Base-by-base conservation (phyloP, 805 yeast genomes). In the Monosporozyma solicola region DNA sequence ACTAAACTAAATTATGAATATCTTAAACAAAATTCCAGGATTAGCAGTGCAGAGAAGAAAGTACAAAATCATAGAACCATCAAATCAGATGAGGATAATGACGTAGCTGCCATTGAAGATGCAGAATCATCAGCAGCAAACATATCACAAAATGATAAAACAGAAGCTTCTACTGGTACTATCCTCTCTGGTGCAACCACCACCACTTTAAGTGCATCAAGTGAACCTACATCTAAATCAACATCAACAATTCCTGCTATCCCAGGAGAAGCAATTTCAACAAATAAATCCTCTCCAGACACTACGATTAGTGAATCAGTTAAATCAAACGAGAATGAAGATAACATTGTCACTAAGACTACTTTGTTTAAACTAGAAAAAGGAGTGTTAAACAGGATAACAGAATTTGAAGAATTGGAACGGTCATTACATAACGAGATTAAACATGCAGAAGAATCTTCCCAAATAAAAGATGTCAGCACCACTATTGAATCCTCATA, bases 401-500 rank as follows among this genome's bases (percentile, higher is more conserved):
- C 11, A 15, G 33, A 31, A 16, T 47, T 32, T 11, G 32, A 35
- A 13, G 10, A 11, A 16, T 41, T 29, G 27, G 48, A 16, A 41
- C 24, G 6, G 2, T 16, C 15, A 8, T 8, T 41, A 9, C 48
- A 29, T 35, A 29, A 48, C 11, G 37, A 53, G 22, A 27, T 33
- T 13, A 27, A 22, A 29, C 37, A 15, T 33, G 27, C 5, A 16
- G 22, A 20, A 7, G 39, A 33, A 29, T 3, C 24, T 27, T 20
- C 49, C 8, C 5, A 24, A 43, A 43, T 43, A 27, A 20, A 6
- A 49, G 53, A 53, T 43, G 39, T 44, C 11, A 44, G 41, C 35
- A 53, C 47, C 32, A n/a, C 20, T 4, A 25, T 37, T 3, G 52
- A 52, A 41, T 53, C 53, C 20, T 51, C 57, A 9, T 51, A 50